Percentiles rank a stretch among this genome's conserved stretches.
phyloP scores from a whole-genome alignment of 1,284 basidiomycete genomes.

The Agroathelia rolfsii region DNA sequence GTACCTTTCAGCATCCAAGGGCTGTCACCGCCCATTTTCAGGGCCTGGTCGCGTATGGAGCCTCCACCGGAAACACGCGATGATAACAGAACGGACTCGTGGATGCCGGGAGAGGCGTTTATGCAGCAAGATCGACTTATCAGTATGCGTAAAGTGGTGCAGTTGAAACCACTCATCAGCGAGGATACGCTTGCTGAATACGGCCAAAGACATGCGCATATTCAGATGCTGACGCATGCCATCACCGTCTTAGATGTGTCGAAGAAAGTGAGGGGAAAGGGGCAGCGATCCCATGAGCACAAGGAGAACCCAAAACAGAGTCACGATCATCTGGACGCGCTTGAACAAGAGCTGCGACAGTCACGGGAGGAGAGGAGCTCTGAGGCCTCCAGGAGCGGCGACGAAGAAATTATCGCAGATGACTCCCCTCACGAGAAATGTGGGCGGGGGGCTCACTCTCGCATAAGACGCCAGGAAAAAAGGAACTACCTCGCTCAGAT shows the following conservation, averaged over 20 bases:
- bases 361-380: too few species aligned
- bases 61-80: slow-evolving; percentile 38
- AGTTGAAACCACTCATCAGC: slow-evolving; percentile 32
- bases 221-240: too few species aligned
- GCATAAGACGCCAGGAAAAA: too few species aligned
- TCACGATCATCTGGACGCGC: too few species aligned
- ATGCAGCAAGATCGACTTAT: slow-evolving; percentile 51
- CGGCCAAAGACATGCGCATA: too few species aligned
- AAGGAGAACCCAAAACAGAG: slow-evolving; percentile 15
- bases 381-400: too few species aligned
- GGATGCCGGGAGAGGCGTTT: slow-evolving; percentile 24
- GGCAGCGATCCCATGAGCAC: slow-evolving; percentile 17
- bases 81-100: too few species aligned
- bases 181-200: slow-evolving; percentile 27
- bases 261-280: slow-evolving; percentile 20
- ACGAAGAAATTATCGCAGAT: too few species aligned
- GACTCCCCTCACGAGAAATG: too few species aligned
- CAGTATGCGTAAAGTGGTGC: slow-evolving; percentile 37
- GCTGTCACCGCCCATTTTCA: slow-evolving; percentile 19
- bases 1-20: slow-evolving; percentile 25
- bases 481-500: too few species aligned
- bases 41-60: slow-evolving; percentile 30
- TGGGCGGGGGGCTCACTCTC: too few species aligned
- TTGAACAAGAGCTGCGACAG: too few species aligned
- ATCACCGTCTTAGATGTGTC: slow-evolving; percentile 15